phyloP scores from a whole-genome alignment of 176 grass and related monocot species.

The Canna indica region DNA sequence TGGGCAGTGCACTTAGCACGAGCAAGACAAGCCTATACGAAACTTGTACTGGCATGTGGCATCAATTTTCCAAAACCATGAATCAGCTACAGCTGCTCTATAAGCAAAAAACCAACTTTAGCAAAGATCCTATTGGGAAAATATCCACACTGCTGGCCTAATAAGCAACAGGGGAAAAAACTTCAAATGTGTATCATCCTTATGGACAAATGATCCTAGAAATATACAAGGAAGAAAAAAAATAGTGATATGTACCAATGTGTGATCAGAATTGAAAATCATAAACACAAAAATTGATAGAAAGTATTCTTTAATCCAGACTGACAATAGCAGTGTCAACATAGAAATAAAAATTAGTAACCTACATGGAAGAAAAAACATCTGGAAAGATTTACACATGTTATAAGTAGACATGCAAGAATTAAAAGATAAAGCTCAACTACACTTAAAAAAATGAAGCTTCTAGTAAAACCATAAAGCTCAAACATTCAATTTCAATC shows the following conservation, averaged over 20 bases:
- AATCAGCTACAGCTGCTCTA: too few species aligned
- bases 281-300: background rate
- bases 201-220: background rate
- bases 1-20: too few species aligned
- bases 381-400: background rate
- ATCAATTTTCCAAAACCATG: too few species aligned
- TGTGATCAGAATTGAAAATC: conserved; percentile 13
- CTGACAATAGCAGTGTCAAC: background rate
- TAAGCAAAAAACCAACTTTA: too few species aligned
- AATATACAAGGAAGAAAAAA: background rate
- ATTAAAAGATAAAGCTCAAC: background rate
- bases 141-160: background rate
- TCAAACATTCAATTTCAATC: conserved; percentile 13
- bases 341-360: background rate
- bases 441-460: background rate
- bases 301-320: background rate
- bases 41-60: too few species aligned
- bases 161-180: background rate
- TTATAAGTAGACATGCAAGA: background rate
- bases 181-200: background rate
- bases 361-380: background rate
- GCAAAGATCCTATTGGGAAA: too few species aligned
- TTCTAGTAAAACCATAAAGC: background rate
- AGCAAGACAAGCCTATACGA: too few species aligned
- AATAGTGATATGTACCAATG: background rate